Evolutionary conservation across 2,329 filamentous ascomycete species (phyloP), one percentile per base, ranked within the genome.

Genomic region (Chrysosporium queenslandicum): DNA sequence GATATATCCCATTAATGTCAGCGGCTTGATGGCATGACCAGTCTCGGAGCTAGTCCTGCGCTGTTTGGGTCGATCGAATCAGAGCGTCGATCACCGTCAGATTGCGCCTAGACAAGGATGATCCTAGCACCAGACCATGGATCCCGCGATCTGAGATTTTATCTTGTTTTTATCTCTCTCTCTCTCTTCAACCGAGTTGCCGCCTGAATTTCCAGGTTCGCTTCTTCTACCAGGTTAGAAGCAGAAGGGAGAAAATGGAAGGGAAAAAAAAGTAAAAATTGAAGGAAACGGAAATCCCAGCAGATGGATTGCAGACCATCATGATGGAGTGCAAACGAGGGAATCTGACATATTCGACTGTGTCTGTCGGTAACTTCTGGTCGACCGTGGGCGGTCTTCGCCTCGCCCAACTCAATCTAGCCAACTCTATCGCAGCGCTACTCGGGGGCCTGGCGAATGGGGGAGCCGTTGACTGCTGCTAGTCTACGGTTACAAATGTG

Each of bases 51-150:
- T 7, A 9, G n/a, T 37, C 7, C n/a, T 37, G n/a, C n/a, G 34
- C 34, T 25, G 29, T 29, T 18, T 12, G 5, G 12, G 11, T 42
- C 25, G 23, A 29, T 50, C 37, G 47, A 50, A 50, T 50, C 47
- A 50, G 37, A 32, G 6, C n/a, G 47, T 12, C 47, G 47, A 50
- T 50, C 46, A 29, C 23, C 42, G 47, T 50, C 36, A 50, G 47
- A 20, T 32, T 29, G 47, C 37, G 46, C 46, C 40, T 9, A 14
- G 21, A 34, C 46, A 49, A n/a, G 46, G 47, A 42, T 50, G 36
- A 50, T 50, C 47, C 47, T 18, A 32, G 47, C 37, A 23, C 8
- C 42, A 30, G 27, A 30, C 47, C 47, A 50, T 41, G 47, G 47
- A 32, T 20, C 37, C 20, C 25, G 47, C 47, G 47, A 50, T 50